These are phyloP conservation scores for Coleophoma cylindrospora DNA, from an alignment of 2,329 filamentous ascomycete species.

Conservation along the genomic window DNA sequence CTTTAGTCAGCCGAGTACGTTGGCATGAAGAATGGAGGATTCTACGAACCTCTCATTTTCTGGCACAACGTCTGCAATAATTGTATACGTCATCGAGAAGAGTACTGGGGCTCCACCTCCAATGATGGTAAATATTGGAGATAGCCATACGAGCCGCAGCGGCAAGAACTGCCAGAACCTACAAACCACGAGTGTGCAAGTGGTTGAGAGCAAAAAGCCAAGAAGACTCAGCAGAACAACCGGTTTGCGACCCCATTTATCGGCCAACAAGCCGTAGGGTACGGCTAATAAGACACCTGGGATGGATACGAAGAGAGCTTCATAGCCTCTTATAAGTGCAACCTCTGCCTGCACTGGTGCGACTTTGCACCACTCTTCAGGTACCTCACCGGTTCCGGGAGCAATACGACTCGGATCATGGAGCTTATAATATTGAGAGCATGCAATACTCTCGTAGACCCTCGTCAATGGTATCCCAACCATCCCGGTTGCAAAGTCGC, in stretches of 20 bases:
- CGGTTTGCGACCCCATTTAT: neutral
- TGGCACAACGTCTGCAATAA: neutral
- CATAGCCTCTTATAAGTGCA: neutral
- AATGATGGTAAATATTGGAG: neutral
- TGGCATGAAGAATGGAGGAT: too few species aligned
- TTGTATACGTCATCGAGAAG: neutral
- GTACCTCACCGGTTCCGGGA: neutral
- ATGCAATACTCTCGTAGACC: neutral
- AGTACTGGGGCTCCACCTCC: neutral
- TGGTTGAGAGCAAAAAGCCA: neutral
- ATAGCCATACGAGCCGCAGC: neutral
- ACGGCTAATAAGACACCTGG: slow-evolving; percentile 45
- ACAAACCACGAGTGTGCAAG: neutral
- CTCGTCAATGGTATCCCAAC: neutral
- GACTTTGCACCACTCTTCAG: neutral
- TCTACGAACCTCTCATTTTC: neutral
- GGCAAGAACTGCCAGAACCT: neutral
- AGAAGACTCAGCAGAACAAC: neutral
- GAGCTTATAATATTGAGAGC: neutral
- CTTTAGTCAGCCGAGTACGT: neutral
- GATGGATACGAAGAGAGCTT: neutral
- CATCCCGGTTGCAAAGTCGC: neutral
- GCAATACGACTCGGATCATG: neutral
- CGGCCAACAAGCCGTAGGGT: neutral
- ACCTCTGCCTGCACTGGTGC: neutral